Conservation (phyloP, 2,329 filamentous ascomycete genomes). For the Venturiaceae sp. region DNA sequence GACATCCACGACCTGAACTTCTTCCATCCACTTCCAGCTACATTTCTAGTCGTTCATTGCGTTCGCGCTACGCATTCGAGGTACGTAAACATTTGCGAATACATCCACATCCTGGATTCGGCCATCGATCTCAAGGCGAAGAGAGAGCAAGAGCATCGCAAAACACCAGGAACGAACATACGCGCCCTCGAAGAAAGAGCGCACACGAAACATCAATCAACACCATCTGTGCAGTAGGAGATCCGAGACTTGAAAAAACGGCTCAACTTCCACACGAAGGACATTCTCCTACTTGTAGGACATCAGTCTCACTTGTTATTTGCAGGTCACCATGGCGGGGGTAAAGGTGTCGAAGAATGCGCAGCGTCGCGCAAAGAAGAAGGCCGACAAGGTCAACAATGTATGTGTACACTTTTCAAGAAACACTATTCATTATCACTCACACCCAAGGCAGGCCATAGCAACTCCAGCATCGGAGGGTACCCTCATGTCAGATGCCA, state of each 20-base stretch:
- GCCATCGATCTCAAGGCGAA: background rate
- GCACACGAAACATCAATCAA: background rate
- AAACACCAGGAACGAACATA: background rate
- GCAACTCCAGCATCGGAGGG: constrained; percentile 20
- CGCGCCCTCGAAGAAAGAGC: background rate
- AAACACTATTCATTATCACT: background rate
- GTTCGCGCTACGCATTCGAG: background rate
- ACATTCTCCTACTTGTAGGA: background rate
- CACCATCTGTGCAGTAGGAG: background rate
- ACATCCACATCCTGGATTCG: background rate
- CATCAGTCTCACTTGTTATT: background rate
- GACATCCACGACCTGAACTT: background rate
- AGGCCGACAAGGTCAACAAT: constrained; percentile 66
- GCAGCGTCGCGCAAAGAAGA: constrained; percentile 86
- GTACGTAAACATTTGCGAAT: background rate
- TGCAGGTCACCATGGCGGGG: background rate
- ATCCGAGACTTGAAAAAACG: background rate
- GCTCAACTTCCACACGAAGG: background rate
- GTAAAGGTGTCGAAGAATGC: constrained; percentile 71
- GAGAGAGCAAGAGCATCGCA: background rate
- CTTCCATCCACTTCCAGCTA: too few relatives aligned
- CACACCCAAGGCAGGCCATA: constrained; percentile 22
- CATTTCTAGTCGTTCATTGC: background rate
- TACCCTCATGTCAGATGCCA: constrained; percentile 1
- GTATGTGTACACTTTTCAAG: constrained; percentile 23